Evolutionary conservation across 1,284 basidiomycete genomes (phyloP).

Genomic region (Leccinum fallax): DNA sequence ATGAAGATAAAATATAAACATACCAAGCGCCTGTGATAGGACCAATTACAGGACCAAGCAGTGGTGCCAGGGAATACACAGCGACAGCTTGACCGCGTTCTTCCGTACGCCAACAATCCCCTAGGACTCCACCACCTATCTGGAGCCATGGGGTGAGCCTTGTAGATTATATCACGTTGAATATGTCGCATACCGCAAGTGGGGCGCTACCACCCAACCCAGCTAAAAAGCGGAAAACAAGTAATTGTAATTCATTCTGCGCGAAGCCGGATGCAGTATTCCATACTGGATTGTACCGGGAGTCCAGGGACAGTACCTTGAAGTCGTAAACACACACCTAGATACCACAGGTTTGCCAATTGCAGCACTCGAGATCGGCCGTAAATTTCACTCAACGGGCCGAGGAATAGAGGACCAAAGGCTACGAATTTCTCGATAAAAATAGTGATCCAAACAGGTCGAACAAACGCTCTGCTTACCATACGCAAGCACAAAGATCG

Average conservation of each 20-base stretch:
- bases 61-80: constrained; percentile 64
- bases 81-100: constrained; percentile 69
- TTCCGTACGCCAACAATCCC: constrained; percentile 71
- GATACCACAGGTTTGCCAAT: constrained; percentile 59
- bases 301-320: background rate
- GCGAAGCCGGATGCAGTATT: constrained; percentile 70
- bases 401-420: constrained; percentile 56
- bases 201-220: constrained; percentile 70
- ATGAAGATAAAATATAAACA: constrained; percentile 5
- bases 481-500: constrained; percentile 70
- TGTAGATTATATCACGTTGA: background rate
- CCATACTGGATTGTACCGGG: constrained; percentile 47
- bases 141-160: constrained; percentile 20
- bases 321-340: constrained; percentile 39
- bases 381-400: constrained; percentile 57
- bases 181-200: constrained; percentile 48
- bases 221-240: constrained; percentile 66
- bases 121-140: constrained; percentile 70
- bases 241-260: constrained; percentile 54
- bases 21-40: constrained; percentile 65
- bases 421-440: constrained; percentile 31
- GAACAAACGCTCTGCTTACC: constrained; percentile 40
- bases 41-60: constrained; percentile 63
- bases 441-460: background rate
- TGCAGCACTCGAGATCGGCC: constrained; percentile 52